Base-by-base conservation (phyloP, 1,284 basidiomycete species). In the Puccinia coronata region DNA sequence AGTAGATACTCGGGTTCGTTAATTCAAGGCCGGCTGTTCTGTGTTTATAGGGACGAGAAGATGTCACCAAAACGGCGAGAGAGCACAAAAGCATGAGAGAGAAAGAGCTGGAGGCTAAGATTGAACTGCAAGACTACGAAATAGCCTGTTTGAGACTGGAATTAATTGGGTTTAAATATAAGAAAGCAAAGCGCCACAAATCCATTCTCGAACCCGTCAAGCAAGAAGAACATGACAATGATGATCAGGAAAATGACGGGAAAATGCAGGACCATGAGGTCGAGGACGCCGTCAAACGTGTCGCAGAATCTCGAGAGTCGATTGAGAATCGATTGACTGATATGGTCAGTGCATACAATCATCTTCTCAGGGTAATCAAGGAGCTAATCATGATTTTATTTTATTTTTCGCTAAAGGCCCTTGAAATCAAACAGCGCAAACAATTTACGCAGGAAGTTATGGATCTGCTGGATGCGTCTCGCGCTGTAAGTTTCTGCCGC, bases 381-480 rank as follows among this genome's bases (percentile, higher is more conserved):
- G n/a, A n/a, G n/a, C n/a, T n/a, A n/a, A 20, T 31, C 18, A 34
- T 63, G 11, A 16, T 63, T 25, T 8, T 43, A 63, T 63, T 25
- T 63, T 25, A 12, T 34, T 34, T 63, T 63, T 16, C 31, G 11
- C 8, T 39, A 6, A 63, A 63, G 59, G 41, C 55, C 14, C 51
- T 61, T 14, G 74, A 76, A 43, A 63, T 63, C 20, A 49, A 63
- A 51, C 39, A 76, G 25, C 53, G 74, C 8, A 76, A 76, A 49
- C 36, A 63, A 36, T 76, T 76, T 28, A 59, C 53, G 12, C 41
- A 76, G 23, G 74, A 65, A 28, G 59, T 76, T 12, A 28, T 76
- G 25, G 59, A 76, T 55, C 31, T 76, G 16, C 34, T 76, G 28
- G 74, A 76, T 28, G 74, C 59, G 49, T 76, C 74, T 51, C 36